A percentile compares a stretch with the other conserved stretches of the same genome.
Evolutionary conservation across 1,139 yeast genomes (phyloP).

Genomic region (Saccharomycopsis phalli): DNA sequence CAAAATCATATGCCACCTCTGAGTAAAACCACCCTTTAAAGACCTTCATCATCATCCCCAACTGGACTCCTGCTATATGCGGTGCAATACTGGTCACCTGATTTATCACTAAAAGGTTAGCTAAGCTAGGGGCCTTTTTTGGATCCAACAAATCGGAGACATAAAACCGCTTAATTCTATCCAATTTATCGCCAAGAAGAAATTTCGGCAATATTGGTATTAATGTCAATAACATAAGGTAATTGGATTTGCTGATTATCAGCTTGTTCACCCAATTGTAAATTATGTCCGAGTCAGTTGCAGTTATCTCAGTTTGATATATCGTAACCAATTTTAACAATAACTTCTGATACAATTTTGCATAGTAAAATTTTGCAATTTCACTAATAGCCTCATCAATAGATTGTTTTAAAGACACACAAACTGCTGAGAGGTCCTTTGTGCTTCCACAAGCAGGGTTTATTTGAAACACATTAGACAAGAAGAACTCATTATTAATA

Average conservation of each 20-base stretch:
- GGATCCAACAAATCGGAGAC: slow-evolving; percentile 12
- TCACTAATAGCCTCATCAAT: background rate
- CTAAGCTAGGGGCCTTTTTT: background rate
- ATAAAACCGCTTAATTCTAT: slow-evolving; percentile 5
- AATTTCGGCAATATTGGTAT: slow-evolving; percentile 5
- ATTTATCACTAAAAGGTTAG: slow-evolving; percentile 4
- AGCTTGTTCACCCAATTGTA: background rate
- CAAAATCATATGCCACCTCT: slow-evolving; percentile 50
- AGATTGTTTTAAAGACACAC: no score
- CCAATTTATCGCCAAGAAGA: slow-evolving; percentile 5
- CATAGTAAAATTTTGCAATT: slow-evolving; percentile 7
- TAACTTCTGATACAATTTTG: slow-evolving; percentile 9
- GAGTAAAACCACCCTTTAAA: slow-evolving; percentile 51
- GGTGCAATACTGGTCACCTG: background rate
- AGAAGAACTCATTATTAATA: no score
- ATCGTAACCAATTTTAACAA: background rate
- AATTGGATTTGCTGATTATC: slow-evolving; percentile 2
- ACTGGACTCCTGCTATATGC: slow-evolving; percentile 19
- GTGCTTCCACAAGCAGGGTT: no score
- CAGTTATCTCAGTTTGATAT: background rate
- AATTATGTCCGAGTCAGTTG: background rate
- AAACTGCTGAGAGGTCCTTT: no score
- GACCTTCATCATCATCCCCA: slow-evolving; percentile 49
- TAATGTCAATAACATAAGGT: slow-evolving; percentile 1
- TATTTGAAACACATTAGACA: no score